These are phyloP conservation scores for Parastagonospora nodorum DNA, from an alignment of 2,329 filamentous ascomycete species.

Conservation along the genomic window DNA sequence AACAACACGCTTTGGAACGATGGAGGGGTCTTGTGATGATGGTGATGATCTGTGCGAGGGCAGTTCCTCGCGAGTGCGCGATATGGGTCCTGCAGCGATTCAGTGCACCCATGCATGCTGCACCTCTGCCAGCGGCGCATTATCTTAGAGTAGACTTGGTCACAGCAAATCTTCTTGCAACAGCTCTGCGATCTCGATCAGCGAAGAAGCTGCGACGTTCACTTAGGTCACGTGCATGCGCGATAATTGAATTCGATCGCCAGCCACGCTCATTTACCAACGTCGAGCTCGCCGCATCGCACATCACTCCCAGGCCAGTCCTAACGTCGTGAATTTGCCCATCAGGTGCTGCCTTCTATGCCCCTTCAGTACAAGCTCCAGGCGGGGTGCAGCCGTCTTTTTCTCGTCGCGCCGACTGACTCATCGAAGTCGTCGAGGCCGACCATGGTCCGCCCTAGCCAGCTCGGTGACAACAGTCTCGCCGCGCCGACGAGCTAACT, in stretches of 20 bases:
- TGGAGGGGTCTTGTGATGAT: conserved; percentile 18
- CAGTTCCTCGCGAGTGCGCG: conserved; percentile 18
- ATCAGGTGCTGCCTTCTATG: conserved; percentile 23
- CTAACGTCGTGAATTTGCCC: conserved; percentile 12
- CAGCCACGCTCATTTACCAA: not conserved
- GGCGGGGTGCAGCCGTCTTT: conserved; percentile 34
- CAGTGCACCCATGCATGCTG: not conserved
- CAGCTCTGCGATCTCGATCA: not conserved
- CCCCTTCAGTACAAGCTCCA: conserved; percentile 21
- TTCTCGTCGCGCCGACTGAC: conserved; percentile 33
- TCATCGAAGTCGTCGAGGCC: conserved; percentile 16
- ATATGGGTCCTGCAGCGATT: conserved; percentile 5
- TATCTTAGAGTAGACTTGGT: not conserved
- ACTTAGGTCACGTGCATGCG: conserved; percentile 1
- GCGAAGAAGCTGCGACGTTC: not conserved
- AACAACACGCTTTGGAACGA: conserved; percentile 20
- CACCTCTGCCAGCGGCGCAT: not conserved
- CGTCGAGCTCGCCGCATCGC: not conserved
- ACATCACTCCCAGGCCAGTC: not conserved
- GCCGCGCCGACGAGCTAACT: conserved; percentile 22
- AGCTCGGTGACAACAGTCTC: conserved; percentile 24
- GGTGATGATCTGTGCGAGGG: conserved; percentile 18
- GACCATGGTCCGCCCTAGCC: conserved; percentile 3
- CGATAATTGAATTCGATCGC: not conserved
- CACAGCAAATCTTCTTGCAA: not conserved